Evolutionary conservation across 2,329 filamentous ascomycete genomes (phyloP).

Genomic region (Penicillium sclerotigenum): DNA sequence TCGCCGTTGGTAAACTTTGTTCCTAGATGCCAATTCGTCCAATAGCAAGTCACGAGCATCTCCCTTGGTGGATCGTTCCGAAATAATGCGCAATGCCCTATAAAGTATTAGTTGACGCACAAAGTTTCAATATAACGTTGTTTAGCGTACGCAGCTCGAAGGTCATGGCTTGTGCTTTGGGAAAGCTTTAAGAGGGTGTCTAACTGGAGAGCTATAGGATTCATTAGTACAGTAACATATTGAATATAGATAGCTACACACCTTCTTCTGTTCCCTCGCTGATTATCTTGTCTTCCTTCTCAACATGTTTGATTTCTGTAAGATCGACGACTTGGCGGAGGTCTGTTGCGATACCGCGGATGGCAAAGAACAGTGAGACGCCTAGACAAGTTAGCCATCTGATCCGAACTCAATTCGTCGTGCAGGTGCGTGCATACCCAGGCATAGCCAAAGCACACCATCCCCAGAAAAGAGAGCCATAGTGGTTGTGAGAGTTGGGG

Average conservation of each 20-base stretch:
- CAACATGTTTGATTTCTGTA: constrained; percentile 61
- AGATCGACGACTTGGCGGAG: constrained; percentile 39
- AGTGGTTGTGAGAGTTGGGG: constrained; percentile 10
- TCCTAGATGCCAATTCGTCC: constrained; percentile 40
- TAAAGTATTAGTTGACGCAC: constrained; percentile 53
- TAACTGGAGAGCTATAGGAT: constrained; percentile 53
- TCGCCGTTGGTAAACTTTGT: constrained; percentile 37
- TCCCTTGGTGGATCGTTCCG: constrained; percentile 44
- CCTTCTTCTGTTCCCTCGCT: constrained; percentile 71
- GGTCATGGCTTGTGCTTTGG: constrained; percentile 68
- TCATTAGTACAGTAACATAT: constrained; percentile 16
- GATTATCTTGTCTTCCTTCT: constrained; percentile 68
- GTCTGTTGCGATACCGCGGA: constrained; percentile 56
- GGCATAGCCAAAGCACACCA: constrained; percentile 39
- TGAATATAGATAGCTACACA: constrained; percentile 11
- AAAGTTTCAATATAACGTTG: not conserved
- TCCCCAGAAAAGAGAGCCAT: constrained; percentile 39
- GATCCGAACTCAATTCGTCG: fast-evolving
- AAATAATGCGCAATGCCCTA: constrained; percentile 49
- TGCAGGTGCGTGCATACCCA: constrained; percentile 27
- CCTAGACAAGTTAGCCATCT: constrained; percentile 24
- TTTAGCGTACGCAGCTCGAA: constrained; percentile 63
- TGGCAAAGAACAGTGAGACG: constrained; percentile 49
- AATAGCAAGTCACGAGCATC: constrained; percentile 41
- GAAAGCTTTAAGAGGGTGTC: constrained; percentile 66